These are phyloP conservation scores for Westerdykella aurantiaca DNA, from an alignment of 2,329 filamentous ascomycete genomes.

Conservation along the genomic window DNA sequence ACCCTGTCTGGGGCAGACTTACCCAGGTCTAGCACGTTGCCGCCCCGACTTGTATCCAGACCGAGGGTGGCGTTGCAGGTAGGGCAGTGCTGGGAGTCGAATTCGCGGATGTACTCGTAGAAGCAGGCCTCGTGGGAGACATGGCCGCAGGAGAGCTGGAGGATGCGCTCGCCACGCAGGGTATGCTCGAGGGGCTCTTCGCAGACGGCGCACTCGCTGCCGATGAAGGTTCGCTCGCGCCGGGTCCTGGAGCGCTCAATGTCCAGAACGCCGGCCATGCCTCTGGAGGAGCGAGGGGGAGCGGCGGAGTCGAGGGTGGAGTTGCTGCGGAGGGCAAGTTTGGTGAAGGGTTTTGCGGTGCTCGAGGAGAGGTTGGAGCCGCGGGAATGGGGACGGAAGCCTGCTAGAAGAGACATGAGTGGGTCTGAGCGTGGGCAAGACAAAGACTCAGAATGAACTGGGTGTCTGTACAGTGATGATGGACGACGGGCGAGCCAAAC, in stretches of 20 bases:
- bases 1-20: conserved; percentile 24
- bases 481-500: conserved; percentile 26
- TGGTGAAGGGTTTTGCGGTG: conserved; percentile 2
- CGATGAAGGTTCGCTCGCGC: conserved; percentile 90
- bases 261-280: conserved; percentile 62
- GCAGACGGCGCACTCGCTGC: conserved; percentile 89
- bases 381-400: conserved; percentile 34
- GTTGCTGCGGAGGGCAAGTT: conserved; percentile 17
- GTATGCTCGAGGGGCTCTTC: conserved; percentile 96
- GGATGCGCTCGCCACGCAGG: conserved; percentile 82
- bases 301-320: conserved; percentile 21
- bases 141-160: conserved; percentile 95
- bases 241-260: conserved; percentile 72
- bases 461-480: conserved; percentile 30
- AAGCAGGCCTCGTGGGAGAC: conserved; percentile 98
- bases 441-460: conserved; percentile 22
- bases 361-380: conserved; percentile 18
- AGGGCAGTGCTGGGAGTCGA: conserved; percentile 89
- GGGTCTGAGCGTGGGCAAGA: conserved; percentile 30
- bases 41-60: conserved; percentile 84
- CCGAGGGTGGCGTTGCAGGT: conserved; percentile 88
- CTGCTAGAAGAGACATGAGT: conserved; percentile 39
- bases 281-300: conserved; percentile 33
- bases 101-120: conserved; percentile 95
- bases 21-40: conserved; percentile 91